Evolutionary conservation across 352 stramenopile species (phyloP), one percentile per base, ranked within the genome.

Genomic region (Ochromonadaceae sp.): DNA sequence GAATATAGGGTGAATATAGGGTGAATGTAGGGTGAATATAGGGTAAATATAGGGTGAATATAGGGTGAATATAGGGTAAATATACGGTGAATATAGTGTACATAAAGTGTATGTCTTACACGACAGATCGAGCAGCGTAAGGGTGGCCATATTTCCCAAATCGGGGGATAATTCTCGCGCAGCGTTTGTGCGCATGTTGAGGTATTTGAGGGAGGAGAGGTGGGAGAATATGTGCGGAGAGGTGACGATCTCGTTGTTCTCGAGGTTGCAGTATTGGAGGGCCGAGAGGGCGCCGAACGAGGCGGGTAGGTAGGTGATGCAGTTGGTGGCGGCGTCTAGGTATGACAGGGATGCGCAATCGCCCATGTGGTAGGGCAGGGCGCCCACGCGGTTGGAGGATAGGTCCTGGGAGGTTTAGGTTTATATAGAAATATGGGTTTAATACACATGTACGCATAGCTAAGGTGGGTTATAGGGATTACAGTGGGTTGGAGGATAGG

Each of bases 261-360:
- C 28, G 3, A 61, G 32, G 35, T 61, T 61, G 22, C 10, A 9
- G 48, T 61, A 61, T 61, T 49, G 22, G 20, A 61, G 32, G 20
- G 22, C 4, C 30, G 20, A 9, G n/a, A 63, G 25, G 25, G 34
- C 2, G 22, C 9, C 10, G 28, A 63, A 52, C 7, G 5, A 30
- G 20, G 3, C 10, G 22, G 34, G 55, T 3, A 63, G 26, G 20
- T 10, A 30, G 7, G 55, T 22, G 15, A 63, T 5, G 10, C 25
- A 2, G 22, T 52, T 63, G 20, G 20, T 38, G 5, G 35, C 26
- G 12, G 41, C n/a, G 40, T 52, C 38, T 9, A 52, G 25, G 7
- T 50, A 52, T 10, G 3, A 12, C 35, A 52, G 40, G 12, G 5
- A 17, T 26, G 32, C 20, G 12, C 26, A 50, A 2, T 38, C 2